Base-by-base conservation (phyloP, 805 yeast genomes). In the Ogataea minuta region DNA sequence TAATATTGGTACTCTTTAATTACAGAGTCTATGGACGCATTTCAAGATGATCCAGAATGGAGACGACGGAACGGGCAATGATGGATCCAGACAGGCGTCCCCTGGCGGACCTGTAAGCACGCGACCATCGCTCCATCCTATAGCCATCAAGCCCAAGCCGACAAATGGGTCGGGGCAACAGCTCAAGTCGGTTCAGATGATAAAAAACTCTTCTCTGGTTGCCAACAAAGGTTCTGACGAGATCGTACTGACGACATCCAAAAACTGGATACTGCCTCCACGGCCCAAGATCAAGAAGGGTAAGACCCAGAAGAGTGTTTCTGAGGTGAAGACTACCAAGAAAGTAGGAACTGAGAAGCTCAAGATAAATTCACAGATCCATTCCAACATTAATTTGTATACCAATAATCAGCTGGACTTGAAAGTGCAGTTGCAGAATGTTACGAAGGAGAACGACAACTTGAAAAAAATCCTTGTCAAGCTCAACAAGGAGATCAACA, bases 231-330 rank as follows among this genome's bases (percentile, higher is more conserved):
- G 53, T 7, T 55, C 53, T 4, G 57, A 49, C 26, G 62, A 53
- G 34, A 53, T 67, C n/a, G 63, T 63, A 24, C 67, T 59, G 27
- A 53, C 59, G 14, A 59, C 62, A 5, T 56, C 62, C 3, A 63
- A 61, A 33, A 60, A 63, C 46, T 76, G 81, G 79, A 75, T 74
- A 4, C 59, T 76, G 26, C 81, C 81, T 3, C 81, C 81, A 3
- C 59, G 81, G 32, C 79, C 81, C 4, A 72, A 50, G 35, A 49
- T 56, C 5, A 60, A 54, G 36, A 59, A 55, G 26, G 43, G 41
- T 4, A 34, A 35, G 35, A 29, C 37, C 15, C 42, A 43, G 3
- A 39, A 46, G 26, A 21, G 28, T 6, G 25, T 17, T 7, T 23
- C 45, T 20, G 39, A 35, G 23, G 42, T 47, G 7, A 43, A 45